Evolutionary conservation across 2,329 filamentous ascomycete species (phyloP), one percentile per base, ranked within the genome.

Genomic region (Claviceps capensis): DNA sequence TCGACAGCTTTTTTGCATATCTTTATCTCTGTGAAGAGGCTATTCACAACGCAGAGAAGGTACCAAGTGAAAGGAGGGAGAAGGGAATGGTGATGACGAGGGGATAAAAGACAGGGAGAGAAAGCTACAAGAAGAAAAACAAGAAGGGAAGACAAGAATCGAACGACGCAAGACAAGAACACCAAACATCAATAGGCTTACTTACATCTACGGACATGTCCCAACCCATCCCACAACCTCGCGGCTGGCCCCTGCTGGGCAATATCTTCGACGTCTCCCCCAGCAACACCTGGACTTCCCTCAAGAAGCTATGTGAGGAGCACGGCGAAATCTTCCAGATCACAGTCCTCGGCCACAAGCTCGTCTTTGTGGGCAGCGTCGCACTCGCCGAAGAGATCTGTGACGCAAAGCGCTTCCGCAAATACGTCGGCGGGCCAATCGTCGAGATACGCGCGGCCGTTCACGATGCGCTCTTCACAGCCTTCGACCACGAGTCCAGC

Each of bases 381-480:
- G 70, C 68, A n/a, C 67, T 78, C 7, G 68, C 73, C 23, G 66
- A 69, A 23, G 75, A 76, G 58, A 61, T 77, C 2, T 77, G 74
- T 58, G 74, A 78, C 59, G 65, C 77, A 65, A 71, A 67, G 58
- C 70, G 75, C 0, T 78, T 78, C 61, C 72, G 74, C 52, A 78
- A 78, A 58, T 76, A 67, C 55, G 74, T 78, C 1, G 73, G 73
- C 34, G 74, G 74, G 0, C 74, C 75, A 4, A 67, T 78, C 49
- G 69, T 75, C 49, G 72, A 78, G 66, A 77, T 77, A 52, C 69
- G 74, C 22, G 66, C 68, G 30, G 64, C 71, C 5, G 74, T 76
- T 9, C 69, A 78, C 60, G 72, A 75, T 55, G 58, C 72, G 3
- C 68, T 78, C n/a, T 78, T 78, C 63, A 73, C 75, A 3, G 74